Evolutionary conservation across 2,329 filamentous ascomycete genomes (phyloP).

Genomic region (Sporothrix inflata): DNA sequence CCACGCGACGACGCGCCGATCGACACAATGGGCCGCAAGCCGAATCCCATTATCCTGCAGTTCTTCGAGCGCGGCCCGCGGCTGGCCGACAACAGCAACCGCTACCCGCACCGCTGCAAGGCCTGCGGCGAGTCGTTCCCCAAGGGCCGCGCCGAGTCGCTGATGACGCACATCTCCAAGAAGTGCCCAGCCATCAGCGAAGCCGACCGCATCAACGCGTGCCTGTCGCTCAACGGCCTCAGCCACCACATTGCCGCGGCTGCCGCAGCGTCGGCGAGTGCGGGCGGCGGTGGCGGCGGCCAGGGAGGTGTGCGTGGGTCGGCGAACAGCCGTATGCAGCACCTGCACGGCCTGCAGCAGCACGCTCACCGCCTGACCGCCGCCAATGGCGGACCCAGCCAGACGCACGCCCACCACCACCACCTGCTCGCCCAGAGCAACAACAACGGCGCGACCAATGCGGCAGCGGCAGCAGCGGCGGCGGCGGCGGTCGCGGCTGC

Average conservation of each 20-base stretch:
- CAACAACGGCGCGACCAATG: neutral
- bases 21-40: constrained; percentile 73
- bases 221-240: constrained; percentile 72
- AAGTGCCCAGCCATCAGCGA: constrained; percentile 80
- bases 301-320: neutral
- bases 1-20: neutral
- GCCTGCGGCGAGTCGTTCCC: constrained; percentile 86
- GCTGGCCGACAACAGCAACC: constrained; percentile 85
- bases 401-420: constrained; percentile 35
- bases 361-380: constrained; percentile 20
- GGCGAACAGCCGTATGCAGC: constrained; percentile 25
- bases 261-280: constrained; percentile 6
- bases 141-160: constrained; percentile 82
- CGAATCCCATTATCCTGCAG: constrained; percentile 81
- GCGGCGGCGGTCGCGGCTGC: constrained; percentile 22
- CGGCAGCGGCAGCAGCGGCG: constrained; percentile 22
- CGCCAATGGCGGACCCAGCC: constrained; percentile 19
- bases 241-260: constrained; percentile 42
- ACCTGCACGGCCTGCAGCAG: constrained; percentile 21
- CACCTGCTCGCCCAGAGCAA: constrained; percentile 30
- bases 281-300: constrained; percentile 11
- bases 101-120: constrained; percentile 90
- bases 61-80: constrained; percentile 88
- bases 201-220: constrained; percentile 74
- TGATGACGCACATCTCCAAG: constrained; percentile 81